Evolutionary conservation across 225 moss, liverwort and hornwort genomes (phyloP).

Genomic region (Anthoceros angustus): DNA sequence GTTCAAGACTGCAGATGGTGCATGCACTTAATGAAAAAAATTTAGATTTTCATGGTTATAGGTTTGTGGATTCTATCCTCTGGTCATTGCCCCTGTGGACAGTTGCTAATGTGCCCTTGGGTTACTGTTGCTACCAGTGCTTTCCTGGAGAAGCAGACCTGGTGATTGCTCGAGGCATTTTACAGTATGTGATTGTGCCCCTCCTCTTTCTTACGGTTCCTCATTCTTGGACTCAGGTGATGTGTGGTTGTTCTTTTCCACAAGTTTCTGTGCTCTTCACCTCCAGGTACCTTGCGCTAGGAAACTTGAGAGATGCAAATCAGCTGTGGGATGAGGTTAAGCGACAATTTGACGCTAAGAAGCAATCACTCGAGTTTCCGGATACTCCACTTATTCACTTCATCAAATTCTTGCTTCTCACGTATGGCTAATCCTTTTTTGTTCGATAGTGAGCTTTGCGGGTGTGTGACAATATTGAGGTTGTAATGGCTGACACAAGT

Average conservation of each 20-base stretch:
- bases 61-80: not conserved
- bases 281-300: constrained; percentile 73
- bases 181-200: constrained; percentile 46
- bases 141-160: constrained; percentile 85
- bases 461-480: too few species aligned
- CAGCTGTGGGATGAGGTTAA: constrained; percentile 41
- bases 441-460: constrained; percentile 1
- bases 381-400: constrained; percentile 76
- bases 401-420: constrained; percentile 64
- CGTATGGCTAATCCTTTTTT: constrained; percentile 30
- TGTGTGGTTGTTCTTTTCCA: constrained; percentile 2
- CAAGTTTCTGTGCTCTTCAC: not conserved
- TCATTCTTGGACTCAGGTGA: not conserved
- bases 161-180: constrained; percentile 68
- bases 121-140: constrained; percentile 34
- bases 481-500: not conserved
- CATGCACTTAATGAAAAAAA: too few species aligned
- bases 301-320: constrained; percentile 76
- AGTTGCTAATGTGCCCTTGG: not conserved
- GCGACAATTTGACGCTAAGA: constrained; percentile 25
- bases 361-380: constrained; percentile 20
- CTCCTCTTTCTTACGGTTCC: constrained; percentile 3
- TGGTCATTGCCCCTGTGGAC: not conserved
- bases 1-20: not conserved
- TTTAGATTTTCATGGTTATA: not conserved